Conservation (phyloP, 495 filamentous ascomycete genomes). For the Aspergillus sclerotioniger region DNA sequence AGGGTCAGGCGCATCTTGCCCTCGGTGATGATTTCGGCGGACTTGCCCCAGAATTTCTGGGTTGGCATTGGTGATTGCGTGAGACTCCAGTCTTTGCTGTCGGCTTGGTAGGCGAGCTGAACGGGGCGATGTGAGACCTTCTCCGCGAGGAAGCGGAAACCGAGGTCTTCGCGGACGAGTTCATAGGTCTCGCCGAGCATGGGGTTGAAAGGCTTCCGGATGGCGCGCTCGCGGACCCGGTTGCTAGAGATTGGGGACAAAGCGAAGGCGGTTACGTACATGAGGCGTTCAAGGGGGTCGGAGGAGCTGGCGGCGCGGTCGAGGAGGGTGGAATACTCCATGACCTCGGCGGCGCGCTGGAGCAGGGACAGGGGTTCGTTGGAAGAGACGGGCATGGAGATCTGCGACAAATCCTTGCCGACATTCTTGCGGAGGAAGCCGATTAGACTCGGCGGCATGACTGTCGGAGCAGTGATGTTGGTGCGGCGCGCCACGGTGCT, state of each 20-base stretch:
- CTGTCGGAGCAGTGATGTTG: slow-evolving; percentile 67
- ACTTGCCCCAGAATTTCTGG: slow-evolving; percentile 99
- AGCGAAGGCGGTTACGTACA: slow-evolving; percentile 88
- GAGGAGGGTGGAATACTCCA: slow-evolving; percentile 85
- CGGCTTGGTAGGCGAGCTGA: slow-evolving; percentile 88
- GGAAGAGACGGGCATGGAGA: slow-evolving; percentile 94
- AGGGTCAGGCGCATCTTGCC: slow-evolving; percentile 75
- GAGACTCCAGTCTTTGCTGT: slow-evolving; percentile 77
- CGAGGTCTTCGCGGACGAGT: slow-evolving; percentile 82
- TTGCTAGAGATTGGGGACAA: slow-evolving; percentile 75
- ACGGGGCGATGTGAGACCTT: slow-evolving; percentile 93
- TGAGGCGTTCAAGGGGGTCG: slow-evolving; percentile 64
- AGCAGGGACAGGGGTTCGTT: slow-evolving; percentile 90
- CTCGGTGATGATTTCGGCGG: slow-evolving; percentile 86
- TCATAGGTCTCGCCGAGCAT: slow-evolving; percentile 97
- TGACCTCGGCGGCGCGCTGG: slow-evolving; percentile 81
- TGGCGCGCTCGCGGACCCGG: slow-evolving; percentile 82
- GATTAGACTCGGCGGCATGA: slow-evolving; percentile 83
- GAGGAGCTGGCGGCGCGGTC: slow-evolving; percentile 64
- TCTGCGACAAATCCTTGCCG: slow-evolving; percentile 92
- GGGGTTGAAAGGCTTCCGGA: slow-evolving; percentile 97
- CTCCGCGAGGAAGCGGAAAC: slow-evolving; percentile 86
- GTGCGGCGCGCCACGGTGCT: slow-evolving; percentile 62
- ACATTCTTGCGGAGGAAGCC: slow-evolving; percentile 96
- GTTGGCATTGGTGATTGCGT: slow-evolving; percentile 81